Conservation (phyloP, 2,329 filamentous ascomycete genomes). For the Coniochaeta sp. region DNA sequence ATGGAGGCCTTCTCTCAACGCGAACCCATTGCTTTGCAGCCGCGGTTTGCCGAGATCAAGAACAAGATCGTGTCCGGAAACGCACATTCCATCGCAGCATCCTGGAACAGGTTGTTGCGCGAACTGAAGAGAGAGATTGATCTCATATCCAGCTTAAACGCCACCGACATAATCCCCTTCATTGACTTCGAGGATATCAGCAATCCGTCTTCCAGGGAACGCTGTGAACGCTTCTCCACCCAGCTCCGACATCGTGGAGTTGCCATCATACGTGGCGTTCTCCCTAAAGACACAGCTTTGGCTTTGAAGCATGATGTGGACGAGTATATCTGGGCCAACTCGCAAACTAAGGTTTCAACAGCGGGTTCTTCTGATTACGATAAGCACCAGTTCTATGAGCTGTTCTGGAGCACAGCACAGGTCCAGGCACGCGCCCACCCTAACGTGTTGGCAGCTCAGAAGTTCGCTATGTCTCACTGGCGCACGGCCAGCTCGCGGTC, state of each 20-base stretch:
- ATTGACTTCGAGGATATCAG: slow-evolving; percentile 33
- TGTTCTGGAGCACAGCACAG: slow-evolving; percentile 33
- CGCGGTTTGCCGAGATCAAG: slow-evolving; percentile 35
- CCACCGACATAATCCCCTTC: slow-evolving; percentile 29
- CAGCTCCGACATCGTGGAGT: slow-evolving; percentile 13
- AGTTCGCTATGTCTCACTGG: slow-evolving; percentile 45
- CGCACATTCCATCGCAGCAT: slow-evolving; percentile 27
- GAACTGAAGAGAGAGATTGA: slow-evolving; percentile 28
- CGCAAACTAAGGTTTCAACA: slow-evolving; percentile 18
- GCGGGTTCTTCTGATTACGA: slow-evolving; percentile 15
- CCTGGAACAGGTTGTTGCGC: slow-evolving; percentile 32
- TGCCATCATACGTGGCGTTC: slow-evolving; percentile 14
- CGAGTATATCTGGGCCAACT: slow-evolving; percentile 43
- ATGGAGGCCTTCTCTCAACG: slow-evolving; percentile 23
- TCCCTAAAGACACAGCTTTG: slow-evolving; percentile 18
- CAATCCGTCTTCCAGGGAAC: slow-evolving; percentile 11
- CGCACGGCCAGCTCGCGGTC: slow-evolving; percentile 36
- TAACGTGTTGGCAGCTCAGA: slow-evolving; percentile 29
- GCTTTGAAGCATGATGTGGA: slow-evolving; percentile 42
- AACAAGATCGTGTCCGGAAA: slow-evolving; percentile 28
- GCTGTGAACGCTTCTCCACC: slow-evolving; percentile 12
- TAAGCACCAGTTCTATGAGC: slow-evolving; percentile 24
- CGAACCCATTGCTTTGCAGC: slow-evolving; percentile 29
- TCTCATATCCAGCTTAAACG: slow-evolving; percentile 21
- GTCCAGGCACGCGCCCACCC: slow-evolving; percentile 30